phyloP scores from a whole-genome alignment of 148 eudicot genomes.

The Chenopodium berlandieri region DNA sequence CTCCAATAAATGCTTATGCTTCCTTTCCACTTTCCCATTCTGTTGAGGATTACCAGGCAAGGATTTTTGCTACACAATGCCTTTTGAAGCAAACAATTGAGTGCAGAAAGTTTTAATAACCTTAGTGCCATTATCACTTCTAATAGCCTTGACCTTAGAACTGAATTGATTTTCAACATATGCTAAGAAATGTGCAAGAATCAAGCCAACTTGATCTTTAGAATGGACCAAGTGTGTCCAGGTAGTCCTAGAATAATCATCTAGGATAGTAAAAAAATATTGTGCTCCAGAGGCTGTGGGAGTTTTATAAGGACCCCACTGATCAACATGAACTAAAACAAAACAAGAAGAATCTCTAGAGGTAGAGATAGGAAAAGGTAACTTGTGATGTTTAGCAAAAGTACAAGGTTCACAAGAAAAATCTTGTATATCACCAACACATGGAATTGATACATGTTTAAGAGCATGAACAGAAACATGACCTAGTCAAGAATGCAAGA shows the following conservation, averaged over 20 bases:
- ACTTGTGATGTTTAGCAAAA: background rate
- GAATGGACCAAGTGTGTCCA: background rate
- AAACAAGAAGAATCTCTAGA: background rate
- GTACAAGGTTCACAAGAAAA: background rate
- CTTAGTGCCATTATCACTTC: background rate
- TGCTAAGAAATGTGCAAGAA: background rate
- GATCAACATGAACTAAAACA: background rate
- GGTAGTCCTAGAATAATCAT: background rate
- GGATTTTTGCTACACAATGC: background rate
- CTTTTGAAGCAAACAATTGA: background rate
- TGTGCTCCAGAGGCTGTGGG: background rate
- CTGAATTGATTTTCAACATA: background rate
- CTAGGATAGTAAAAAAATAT: background rate
- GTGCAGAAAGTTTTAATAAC: background rate
- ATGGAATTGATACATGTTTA: background rate
- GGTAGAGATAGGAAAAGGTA: background rate
- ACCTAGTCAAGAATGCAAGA: no score
- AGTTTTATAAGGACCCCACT: background rate
- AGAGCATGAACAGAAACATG: background rate
- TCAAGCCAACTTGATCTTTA: background rate
- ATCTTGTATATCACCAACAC: background rate
- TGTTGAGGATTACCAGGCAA: background rate
- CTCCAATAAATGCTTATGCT: background rate
- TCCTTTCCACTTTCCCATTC: background rate
- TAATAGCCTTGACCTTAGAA: background rate